These are phyloP conservation scores for Elsinoe fawcettii DNA, from an alignment of 2,329 filamentous ascomycete species.

Conservation along the genomic window DNA sequence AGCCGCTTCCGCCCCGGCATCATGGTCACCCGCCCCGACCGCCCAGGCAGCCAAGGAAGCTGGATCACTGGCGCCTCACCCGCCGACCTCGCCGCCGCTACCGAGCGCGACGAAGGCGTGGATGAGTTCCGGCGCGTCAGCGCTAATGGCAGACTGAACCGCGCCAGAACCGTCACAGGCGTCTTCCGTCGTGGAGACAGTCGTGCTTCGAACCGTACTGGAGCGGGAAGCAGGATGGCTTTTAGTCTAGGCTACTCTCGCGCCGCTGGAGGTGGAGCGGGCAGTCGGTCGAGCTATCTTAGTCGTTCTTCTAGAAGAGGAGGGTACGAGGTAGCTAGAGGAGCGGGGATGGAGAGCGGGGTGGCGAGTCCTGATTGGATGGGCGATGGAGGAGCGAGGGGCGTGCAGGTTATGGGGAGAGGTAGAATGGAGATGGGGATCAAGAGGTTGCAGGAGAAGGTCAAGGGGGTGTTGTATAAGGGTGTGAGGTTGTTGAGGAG, in stretches of 20 bases:
- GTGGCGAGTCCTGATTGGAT: slow-evolving; percentile 15
- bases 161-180: not conserved
- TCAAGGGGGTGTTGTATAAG: slow-evolving; percentile 30
- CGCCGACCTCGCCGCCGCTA: not conserved
- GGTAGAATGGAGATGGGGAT: slow-evolving; percentile 34
- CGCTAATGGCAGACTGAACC: not conserved
- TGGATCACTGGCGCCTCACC: slow-evolving; percentile 3
- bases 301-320: slow-evolving; percentile 10
- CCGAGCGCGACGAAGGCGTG: not conserved
- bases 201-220: not conserved
- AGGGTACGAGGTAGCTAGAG: slow-evolving; percentile 20
- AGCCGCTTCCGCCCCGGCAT: slow-evolving; percentile 20
- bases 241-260: not conserved
- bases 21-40: slow-evolving; percentile 18
- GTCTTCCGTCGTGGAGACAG: not conserved
- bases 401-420: slow-evolving; percentile 26
- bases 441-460: slow-evolving; percentile 33
- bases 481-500: slow-evolving; percentile 29
- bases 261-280: slow-evolving; percentile 22
- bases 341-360: slow-evolving; percentile 18
- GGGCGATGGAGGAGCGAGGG: slow-evolving; percentile 18
- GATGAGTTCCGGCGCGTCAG: not conserved
- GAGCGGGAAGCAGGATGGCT: not conserved
- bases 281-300: slow-evolving; percentile 24
- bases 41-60: slow-evolving; percentile 22